Base-by-base conservation (phyloP, 495 filamentous ascomycete genomes). In the Eremomyces bilateralis region DNA sequence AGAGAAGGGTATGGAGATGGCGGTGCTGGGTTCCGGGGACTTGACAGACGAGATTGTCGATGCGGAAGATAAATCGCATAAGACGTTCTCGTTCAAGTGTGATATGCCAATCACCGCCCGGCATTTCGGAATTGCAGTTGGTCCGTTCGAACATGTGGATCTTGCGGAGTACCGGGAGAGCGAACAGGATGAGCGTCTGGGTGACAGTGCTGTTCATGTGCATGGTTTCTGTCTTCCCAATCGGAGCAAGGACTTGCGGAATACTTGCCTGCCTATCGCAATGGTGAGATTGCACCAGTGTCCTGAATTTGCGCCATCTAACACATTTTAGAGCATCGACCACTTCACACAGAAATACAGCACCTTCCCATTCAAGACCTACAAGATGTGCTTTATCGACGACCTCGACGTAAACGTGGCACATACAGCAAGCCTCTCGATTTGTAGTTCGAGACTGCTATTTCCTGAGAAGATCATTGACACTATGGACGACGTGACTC, bases 71-170 rank as follows among this genome's bases (percentile, higher is more conserved):
- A 53, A 73, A 21, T 72, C 62, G 15, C 80, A 76, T 47, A 92
- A 88, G 49, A 80, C 72, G 4, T 74, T 83, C 39, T 76, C 75
- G 0, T 99, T 95, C 46, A 66, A 67, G 19, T 70, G 70, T 37
- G 56, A 63, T 22, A 68, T 68, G 22, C 65, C 76, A 18, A 65
- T 88, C 2, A 70, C 82, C 3, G 69, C 84, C 3, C 76, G 80
- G 35, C 82, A 95, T 47, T 71, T 99, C 44, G 80, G 81, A 2
- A 85, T 99, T 51, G 78, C 77, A 8, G 66, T 94, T 19, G 88
- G 90, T 0, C 88, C 90, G 11, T 99, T 99, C 49, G 82, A 94
- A 49, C 73, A 82, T 45, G 68, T 93, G 32, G 81, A 94, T 47
- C 58, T 99, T 5, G 74, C 80, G 4, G 78, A 88, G 43, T 91